Base-by-base conservation (phyloP, 2,329 filamentous ascomycete genomes). In the Penicillium sp. region DNA sequence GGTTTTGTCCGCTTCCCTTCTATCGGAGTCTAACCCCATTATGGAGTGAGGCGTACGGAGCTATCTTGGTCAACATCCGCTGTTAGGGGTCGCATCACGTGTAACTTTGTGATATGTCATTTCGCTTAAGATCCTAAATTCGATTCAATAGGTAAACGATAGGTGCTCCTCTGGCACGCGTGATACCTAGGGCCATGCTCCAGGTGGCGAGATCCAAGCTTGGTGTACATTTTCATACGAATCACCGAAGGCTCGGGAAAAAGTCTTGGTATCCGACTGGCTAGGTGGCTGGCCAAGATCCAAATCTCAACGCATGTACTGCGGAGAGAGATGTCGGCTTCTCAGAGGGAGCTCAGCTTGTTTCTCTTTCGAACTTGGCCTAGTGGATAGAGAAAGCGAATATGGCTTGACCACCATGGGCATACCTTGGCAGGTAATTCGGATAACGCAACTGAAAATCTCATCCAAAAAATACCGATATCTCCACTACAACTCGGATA, bases 171-270 rank as follows among this genome's bases (percentile, higher is more conserved):
- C 52, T 49, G 47, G 46, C 40, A 36, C 49, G 37, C 49, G 35
- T 58, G 53, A 59, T 59, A 58, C n/a, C n/a, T n/a, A 45, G 50
- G 56, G 49, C 31, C 41, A 31, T 36, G 25, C 16, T 11, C 33
- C 13, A 10, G 16, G 27, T 38, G 33, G 47, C 47, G 52, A 46
- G 55, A 57, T 54, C 57, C 50, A 54, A 56, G 52, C 51, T 58
- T 48, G 22, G 22, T 7, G 22, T 16, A 40, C 19, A 44, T 33
- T 22, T 19, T 37, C 36, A 49, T 41, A 31, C 37, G 25, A 51
- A 44, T 52, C 45, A 33, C 31, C 53, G 45, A 45, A 30, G 39
- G 38, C 16, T 53, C 50, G 49, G 54, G 37, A 50, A 49, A 46
- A 29, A 28, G 19, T 45, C 40, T 33, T 36, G 33, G 39, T 40